A percentile compares a stretch with the other conserved stretches of the same genome.
phyloP scores from a whole-genome alignment of 768 basidiomycete genomes.

The Paxillus involutus region DNA sequence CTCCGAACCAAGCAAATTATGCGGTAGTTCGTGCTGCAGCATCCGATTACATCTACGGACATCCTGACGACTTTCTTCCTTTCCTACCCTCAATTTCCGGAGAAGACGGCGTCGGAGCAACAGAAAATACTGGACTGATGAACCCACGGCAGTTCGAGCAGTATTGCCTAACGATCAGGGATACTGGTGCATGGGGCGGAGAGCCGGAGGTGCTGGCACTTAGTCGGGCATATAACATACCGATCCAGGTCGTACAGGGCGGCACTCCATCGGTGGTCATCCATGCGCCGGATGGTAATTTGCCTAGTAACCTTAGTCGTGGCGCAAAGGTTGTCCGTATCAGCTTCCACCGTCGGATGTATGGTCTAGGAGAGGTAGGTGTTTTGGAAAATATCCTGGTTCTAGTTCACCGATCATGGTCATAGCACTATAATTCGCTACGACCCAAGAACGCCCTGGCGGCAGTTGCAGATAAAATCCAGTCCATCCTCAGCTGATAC shows the following conservation, averaged over 20 bases:
- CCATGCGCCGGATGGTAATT: slow-evolving; percentile 57
- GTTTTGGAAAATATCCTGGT: background rate
- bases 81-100: slow-evolving; percentile 78
- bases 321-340: slow-evolving; percentile 56
- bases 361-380: slow-evolving; percentile 92
- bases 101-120: slow-evolving; percentile 67
- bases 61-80: slow-evolving; percentile 89
- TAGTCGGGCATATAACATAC: slow-evolving; percentile 73
- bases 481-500: slow-evolving; percentile 28
- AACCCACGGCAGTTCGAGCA: slow-evolving; percentile 56
- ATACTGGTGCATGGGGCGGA: slow-evolving; percentile 94
- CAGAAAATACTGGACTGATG: slow-evolving; percentile 68
- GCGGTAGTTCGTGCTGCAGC: slow-evolving; percentile 63
- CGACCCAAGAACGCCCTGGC: slow-evolving; percentile 47
- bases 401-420: slow-evolving; percentile 5
- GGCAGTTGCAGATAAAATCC: slow-evolving; percentile 31
- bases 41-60: slow-evolving; percentile 75
- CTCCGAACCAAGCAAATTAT: slow-evolving; percentile 59
- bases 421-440: slow-evolving; percentile 86
- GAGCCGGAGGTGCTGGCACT: slow-evolving; percentile 96
- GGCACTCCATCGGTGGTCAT: slow-evolving; percentile 81
- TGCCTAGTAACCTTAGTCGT: slow-evolving; percentile 23
- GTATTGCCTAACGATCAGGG: slow-evolving; percentile 77
- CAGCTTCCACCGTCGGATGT: slow-evolving; percentile 93
- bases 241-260: slow-evolving; percentile 90